phyloP scores from a whole-genome alignment of 768 basidiomycete species.

The Crucibulum laeve region DNA sequence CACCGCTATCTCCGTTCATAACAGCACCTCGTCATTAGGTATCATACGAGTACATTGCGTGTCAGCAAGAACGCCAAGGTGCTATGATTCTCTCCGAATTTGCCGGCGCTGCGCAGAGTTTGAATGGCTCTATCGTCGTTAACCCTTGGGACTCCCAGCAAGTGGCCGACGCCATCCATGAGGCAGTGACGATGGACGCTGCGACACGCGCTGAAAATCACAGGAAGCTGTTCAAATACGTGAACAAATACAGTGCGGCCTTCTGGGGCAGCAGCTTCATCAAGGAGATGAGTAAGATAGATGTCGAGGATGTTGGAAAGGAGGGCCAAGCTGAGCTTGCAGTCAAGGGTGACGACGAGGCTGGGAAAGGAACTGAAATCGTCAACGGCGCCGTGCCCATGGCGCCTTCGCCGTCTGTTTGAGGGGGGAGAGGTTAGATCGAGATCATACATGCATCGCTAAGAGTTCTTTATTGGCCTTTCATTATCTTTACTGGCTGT shows the following conservation, averaged over 20 bases:
- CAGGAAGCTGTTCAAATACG: conserved; percentile 93
- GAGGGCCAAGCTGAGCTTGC: conserved; percentile 30
- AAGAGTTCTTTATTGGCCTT: background rate
- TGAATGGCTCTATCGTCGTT: conserved; percentile 95
- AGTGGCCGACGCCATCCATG: conserved; percentile 95
- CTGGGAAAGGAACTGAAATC: conserved; percentile 25
- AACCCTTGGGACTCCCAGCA: conserved; percentile 99
- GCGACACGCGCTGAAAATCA: conserved; percentile 88
- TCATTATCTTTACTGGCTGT: background rate
- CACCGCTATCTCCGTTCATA: conserved; percentile 15
- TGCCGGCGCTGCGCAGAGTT: conserved; percentile 92
- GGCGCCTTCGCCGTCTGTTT: background rate
- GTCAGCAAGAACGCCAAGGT: conserved; percentile 89
- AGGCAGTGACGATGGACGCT: conserved; percentile 86
- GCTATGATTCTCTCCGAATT: conserved; percentile 99
- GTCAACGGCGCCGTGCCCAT: conserved; percentile 29
- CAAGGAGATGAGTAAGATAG: conserved; percentile 71
- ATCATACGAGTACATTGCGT: conserved; percentile 97
- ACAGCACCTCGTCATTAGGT: conserved; percentile 51
- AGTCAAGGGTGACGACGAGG: conserved; percentile 17
- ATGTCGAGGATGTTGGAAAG: conserved; percentile 31
- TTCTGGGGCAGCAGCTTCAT: conserved; percentile 94
- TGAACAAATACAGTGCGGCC: conserved; percentile 89
- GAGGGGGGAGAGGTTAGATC: background rate
- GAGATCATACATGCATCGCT: background rate